These are phyloP conservation scores for Corynespora cassiicola DNA, from an alignment of 2,329 filamentous ascomycete species.

Conservation along the genomic window DNA sequence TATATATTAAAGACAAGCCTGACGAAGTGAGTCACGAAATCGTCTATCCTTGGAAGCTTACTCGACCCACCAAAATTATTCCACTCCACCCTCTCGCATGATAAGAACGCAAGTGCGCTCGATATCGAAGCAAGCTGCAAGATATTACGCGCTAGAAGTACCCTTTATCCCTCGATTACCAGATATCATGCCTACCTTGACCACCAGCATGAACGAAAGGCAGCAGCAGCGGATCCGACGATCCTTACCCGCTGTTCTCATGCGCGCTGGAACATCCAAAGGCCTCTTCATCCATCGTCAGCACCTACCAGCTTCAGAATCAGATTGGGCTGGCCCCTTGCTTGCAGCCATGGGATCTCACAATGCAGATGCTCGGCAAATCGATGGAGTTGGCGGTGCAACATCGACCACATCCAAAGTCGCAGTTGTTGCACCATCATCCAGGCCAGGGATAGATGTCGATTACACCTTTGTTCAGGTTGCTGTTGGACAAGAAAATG, in stretches of 20 bases:
- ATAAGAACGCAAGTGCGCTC: no score
- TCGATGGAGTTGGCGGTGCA: slow-evolving; percentile 74
- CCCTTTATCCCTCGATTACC: no score
- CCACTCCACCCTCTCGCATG: no score
- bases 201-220: no score
- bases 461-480: slow-evolving; percentile 76
- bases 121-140: no score
- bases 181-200: no score
- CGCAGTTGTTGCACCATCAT: slow-evolving; percentile 64
- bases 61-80: no score
- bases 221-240: slow-evolving; percentile 20
- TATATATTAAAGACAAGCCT: no score
- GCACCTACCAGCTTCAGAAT: slow-evolving; percentile 60
- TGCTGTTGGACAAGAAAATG: slow-evolving; percentile 65
- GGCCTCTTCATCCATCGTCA: slow-evolving; percentile 48
- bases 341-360: slow-evolving; percentile 68
- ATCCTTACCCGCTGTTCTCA: slow-evolving; percentile 44
- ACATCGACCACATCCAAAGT: slow-evolving; percentile 73
- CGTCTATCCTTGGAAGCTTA: no score
- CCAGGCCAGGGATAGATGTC: slow-evolving; percentile 57
- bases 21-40: no score
- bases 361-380: slow-evolving; percentile 70
- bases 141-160: no score
- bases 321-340: slow-evolving; percentile 61
- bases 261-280: slow-evolving; percentile 49